A percentile compares a stretch with the other conserved stretches of the same genome.
phyloP scores from a whole-genome alignment of 805 yeast genomes.

The Candida argentea region DNA sequence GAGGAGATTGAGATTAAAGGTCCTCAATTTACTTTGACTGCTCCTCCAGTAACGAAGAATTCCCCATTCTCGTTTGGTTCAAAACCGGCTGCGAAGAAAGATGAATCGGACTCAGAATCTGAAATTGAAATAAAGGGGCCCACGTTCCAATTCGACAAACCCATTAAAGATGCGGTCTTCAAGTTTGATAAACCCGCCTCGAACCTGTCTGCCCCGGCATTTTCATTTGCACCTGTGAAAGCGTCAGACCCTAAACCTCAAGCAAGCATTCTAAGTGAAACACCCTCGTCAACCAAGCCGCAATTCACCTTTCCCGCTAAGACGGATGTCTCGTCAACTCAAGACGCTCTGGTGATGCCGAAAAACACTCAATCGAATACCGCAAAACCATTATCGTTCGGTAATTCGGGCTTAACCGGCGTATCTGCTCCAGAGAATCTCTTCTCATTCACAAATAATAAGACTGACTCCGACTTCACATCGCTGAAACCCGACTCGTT shows the following conservation, averaged over 20 bases:
- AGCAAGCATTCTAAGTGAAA: too few species aligned
- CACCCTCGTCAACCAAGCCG: slow-evolving; percentile 7
- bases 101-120: slow-evolving; percentile 46
- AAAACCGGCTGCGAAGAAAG: slow-evolving; percentile 14
- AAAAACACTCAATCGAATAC: neutral
- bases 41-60: slow-evolving; percentile 19
- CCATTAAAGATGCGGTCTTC: slow-evolving; percentile 26
- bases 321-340: too few species aligned
- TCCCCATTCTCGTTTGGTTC: slow-evolving; percentile 31
- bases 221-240: too few species aligned
- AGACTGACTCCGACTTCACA: too few species aligned
- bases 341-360: slow-evolving; percentile 1
- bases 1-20: slow-evolving; percentile 23
- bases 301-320: too few species aligned
- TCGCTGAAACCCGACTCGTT: too few species aligned
- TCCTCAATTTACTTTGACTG: slow-evolving; percentile 22
- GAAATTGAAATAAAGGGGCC: slow-evolving; percentile 70
- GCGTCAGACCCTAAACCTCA: too few species aligned
- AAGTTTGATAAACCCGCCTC: slow-evolving; percentile 6
- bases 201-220: too few species aligned
- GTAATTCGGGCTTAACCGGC: too few species aligned
- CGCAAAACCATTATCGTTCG: slow-evolving; percentile 8
- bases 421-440: too few species aligned
- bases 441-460: too few species aligned
- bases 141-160: slow-evolving; percentile 37